A percentile compares a stretch with the other conserved stretches of the same genome.
Evolutionary conservation across 768 basidiomycete genomes (phyloP).

Genomic region (Russula sp.): DNA sequence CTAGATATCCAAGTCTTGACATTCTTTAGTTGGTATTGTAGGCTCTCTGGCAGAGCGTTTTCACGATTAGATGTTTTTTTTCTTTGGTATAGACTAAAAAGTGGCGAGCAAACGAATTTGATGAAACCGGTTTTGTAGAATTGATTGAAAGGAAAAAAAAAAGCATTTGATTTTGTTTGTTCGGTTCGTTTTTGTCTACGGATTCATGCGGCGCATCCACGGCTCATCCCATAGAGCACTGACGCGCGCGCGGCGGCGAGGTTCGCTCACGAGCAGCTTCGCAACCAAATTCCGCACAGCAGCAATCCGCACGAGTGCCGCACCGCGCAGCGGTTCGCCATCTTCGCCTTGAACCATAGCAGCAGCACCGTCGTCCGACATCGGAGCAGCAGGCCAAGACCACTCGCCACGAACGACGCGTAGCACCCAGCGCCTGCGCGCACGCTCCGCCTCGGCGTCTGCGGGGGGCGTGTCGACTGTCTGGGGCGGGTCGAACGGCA

Average conservation of each 20-base stretch:
- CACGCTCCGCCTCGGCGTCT: conserved; percentile 32
- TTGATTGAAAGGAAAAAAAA: too few relatives aligned
- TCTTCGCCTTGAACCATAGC: neutral
- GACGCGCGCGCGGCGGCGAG: conserved; percentile 53
- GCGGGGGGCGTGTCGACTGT: conserved; percentile 23
- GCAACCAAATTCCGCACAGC: conserved; percentile 51
- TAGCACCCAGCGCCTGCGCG: conserved; percentile 53
- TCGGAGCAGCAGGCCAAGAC: conserved; percentile 46
- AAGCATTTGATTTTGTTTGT: neutral
- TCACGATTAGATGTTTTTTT: neutral
- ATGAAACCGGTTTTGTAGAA: neutral
- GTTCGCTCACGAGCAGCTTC: conserved; percentile 62
- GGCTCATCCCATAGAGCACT: conserved; percentile 35
- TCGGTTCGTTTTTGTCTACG: neutral
- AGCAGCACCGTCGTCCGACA: conserved; percentile 3
- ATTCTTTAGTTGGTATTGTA: neutral
- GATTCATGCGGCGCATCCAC: conserved; percentile 1
- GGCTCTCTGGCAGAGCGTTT: neutral
- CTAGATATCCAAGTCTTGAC: neutral
- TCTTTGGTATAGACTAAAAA: neutral
- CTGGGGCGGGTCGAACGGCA: conserved; percentile 56
- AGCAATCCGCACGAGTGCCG: conserved; percentile 33
- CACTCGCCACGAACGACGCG: conserved; percentile 77
- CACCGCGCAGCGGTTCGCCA: conserved; percentile 25
- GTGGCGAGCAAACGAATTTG: neutral